Evolutionary conservation across 768 basidiomycete genomes (phyloP).

Genomic region (Cubamyces sp.): DNA sequence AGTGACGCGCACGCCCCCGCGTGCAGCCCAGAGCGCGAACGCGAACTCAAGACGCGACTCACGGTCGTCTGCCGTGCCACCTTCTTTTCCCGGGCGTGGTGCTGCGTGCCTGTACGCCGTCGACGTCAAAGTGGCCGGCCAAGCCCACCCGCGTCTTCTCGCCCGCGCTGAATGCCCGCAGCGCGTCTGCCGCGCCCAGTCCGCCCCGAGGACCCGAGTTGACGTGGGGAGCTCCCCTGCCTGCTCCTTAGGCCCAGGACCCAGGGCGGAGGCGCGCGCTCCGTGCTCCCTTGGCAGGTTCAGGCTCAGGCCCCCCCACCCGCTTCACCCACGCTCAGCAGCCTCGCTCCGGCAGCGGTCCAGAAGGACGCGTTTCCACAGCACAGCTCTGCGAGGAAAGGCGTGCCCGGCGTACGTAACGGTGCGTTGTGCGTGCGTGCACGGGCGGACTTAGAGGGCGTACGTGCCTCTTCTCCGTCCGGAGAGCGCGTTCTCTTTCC

Average conservation of each 20-base stretch:
- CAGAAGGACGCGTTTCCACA: neutral
- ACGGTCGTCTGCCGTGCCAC: neutral
- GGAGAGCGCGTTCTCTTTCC: neutral
- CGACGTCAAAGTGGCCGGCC: no score
- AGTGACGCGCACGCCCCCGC: neutral
- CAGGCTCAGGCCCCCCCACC: no score
- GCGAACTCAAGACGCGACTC: neutral
- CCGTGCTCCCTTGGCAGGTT: neutral
- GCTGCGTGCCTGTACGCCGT: no score
- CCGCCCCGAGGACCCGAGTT: neutral
- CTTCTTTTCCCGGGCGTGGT: neutral
- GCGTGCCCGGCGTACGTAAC: neutral
- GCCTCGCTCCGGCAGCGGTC: no score
- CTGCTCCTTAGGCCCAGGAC: no score
- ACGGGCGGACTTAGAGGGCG: conserved; percentile 10
- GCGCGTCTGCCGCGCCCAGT: neutral
- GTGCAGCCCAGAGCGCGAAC: neutral
- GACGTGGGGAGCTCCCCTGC: neutral
- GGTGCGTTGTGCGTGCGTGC: neutral
- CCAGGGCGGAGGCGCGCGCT: no score
- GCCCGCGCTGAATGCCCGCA: neutral
- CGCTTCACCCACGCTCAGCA: no score
- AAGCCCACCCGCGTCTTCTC: neutral
- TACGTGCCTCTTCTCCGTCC: neutral
- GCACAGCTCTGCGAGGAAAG: conserved; percentile 7